A percentile compares a stretch with the other conserved stretches of the same genome.
Conservation (phyloP, 768 basidiomycete genomes). For the Butyriboletus loyo region DNA sequence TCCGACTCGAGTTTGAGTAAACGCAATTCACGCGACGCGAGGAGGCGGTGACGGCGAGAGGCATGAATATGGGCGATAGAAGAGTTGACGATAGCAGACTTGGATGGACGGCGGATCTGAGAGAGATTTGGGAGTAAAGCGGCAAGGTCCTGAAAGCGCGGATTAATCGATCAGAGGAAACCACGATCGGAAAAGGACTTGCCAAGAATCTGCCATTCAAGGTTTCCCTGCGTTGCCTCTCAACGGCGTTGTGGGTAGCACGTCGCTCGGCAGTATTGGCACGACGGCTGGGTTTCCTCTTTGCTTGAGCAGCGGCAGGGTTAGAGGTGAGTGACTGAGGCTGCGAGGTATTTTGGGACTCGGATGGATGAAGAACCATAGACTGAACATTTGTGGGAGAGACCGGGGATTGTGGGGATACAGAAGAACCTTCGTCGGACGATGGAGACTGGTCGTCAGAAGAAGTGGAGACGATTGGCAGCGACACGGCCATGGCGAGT, state of each 20-base stretch:
- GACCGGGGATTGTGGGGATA: slow-evolving; percentile 48
- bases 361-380: slow-evolving; percentile 33
- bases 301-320: slow-evolving; percentile 40
- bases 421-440: slow-evolving; percentile 43
- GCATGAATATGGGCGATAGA: slow-evolving; percentile 87
- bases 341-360: slow-evolving; percentile 18
- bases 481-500: slow-evolving; percentile 35
- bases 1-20: slow-evolving; percentile 78
- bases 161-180: slow-evolving; percentile 15
- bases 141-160: slow-evolving; percentile 70
- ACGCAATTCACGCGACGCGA: slow-evolving; percentile 82
- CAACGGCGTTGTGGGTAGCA: slow-evolving; percentile 96
- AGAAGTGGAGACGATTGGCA: slow-evolving; percentile 39
- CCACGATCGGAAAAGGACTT: slow-evolving; percentile 29
- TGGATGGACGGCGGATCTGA: slow-evolving; percentile 89
- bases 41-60: slow-evolving; percentile 74
- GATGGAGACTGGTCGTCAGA: slow-evolving; percentile 38
- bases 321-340: slow-evolving; percentile 25
- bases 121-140: slow-evolving; percentile 88
- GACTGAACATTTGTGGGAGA: slow-evolving; percentile 37
- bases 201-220: slow-evolving; percentile 90
- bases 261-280: slow-evolving; percentile 97
- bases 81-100: slow-evolving; percentile 95
- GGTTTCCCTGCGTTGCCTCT: slow-evolving; percentile 89
- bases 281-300: slow-evolving; percentile 81